Conservation (phyloP, 2,329 filamentous ascomycete genomes). For the Thielaviopsis populi region DNA sequence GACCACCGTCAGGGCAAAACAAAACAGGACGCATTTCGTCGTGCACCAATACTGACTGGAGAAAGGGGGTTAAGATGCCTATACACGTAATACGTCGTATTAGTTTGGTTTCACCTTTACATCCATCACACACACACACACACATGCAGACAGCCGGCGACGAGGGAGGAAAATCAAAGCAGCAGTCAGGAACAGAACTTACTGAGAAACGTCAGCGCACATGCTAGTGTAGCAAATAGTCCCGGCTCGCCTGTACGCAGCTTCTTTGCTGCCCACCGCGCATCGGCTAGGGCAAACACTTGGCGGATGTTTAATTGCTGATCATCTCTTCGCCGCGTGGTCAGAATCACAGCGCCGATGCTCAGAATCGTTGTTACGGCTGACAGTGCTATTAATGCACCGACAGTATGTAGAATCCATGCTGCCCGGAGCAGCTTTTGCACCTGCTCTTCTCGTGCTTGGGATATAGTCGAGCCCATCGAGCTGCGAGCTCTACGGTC, state of each 20-base stretch:
- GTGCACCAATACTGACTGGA: slow-evolving; percentile 10
- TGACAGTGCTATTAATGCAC: slow-evolving; percentile 11
- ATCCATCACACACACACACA: too few relatives aligned
- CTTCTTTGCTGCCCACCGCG: slow-evolving; percentile 7
- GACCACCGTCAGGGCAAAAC: slow-evolving; percentile 10
- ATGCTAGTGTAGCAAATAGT: slow-evolving; percentile 11
- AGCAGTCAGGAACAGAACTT: background rate
- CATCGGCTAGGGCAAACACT: slow-evolving; percentile 14
- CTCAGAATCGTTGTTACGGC: slow-evolving; percentile 6
- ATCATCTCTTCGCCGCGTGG: slow-evolving; percentile 1
- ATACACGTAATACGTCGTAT: background rate
- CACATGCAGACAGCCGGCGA: too few relatives aligned
- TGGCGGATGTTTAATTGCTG: slow-evolving; percentile 12
- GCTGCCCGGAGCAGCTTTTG: slow-evolving; percentile 12
- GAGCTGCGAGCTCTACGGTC: slow-evolving; percentile 1
- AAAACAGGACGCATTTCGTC: slow-evolving; percentile 8
- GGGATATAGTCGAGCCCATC: slow-evolving; percentile 9
- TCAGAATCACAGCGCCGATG: slow-evolving; percentile 11
- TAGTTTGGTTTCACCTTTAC: background rate
- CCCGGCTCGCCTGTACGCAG: slow-evolving; percentile 7
- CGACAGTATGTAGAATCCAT: slow-evolving; percentile 15
- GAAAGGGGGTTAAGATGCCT: slow-evolving; percentile 12
- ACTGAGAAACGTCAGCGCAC: slow-evolving; percentile 7
- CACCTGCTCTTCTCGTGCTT: background rate
- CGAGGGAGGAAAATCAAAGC: background rate